A percentile compares a stretch with the other conserved stretches of the same genome.
phyloP scores from a whole-genome alignment of 2,329 filamentous ascomycete genomes.

The Calycina herbarum region DNA sequence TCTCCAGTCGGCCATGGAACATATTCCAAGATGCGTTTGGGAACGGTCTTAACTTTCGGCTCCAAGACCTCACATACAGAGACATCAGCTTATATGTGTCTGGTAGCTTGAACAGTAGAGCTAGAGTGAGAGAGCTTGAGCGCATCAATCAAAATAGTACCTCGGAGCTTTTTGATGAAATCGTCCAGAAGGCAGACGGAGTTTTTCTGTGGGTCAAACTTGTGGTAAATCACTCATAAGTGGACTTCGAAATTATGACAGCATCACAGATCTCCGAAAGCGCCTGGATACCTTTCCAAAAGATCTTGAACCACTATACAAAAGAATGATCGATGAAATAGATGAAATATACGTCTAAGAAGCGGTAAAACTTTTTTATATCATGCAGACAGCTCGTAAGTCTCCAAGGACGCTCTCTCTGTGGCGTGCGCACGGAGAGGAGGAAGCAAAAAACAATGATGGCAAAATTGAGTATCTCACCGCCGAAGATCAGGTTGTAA shows the following conservation, averaged over 20 bases:
- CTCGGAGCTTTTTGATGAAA: slow-evolving; percentile 4
- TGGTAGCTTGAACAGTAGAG: not conserved
- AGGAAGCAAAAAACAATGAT: not conserved
- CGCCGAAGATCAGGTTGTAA: not conserved
- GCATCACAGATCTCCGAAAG: slow-evolving; percentile 7
- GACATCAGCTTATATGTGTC: slow-evolving; percentile 17
- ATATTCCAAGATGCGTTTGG: slow-evolving; percentile 11
- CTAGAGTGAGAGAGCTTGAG: slow-evolving; percentile 2
- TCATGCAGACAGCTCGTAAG: not conserved
- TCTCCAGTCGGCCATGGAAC: slow-evolving; percentile 13
- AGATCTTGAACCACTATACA: slow-evolving; percentile 13
- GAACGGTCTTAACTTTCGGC: slow-evolving; percentile 1
- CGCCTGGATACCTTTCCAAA: slow-evolving; percentile 3
- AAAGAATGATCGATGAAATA: not conserved
- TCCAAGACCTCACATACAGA: slow-evolving; percentile 13
- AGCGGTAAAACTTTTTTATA: not conserved
- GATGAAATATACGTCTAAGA: not conserved
- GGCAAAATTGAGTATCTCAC: not conserved
- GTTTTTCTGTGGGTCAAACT: slow-evolving; percentile 20
- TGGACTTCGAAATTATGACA: slow-evolving; percentile 12
- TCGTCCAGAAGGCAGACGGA: slow-evolving; percentile 7
- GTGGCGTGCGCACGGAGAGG: not conserved
- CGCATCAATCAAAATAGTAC: not conserved
- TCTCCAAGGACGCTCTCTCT: not conserved
- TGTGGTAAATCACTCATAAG: slow-evolving; percentile 15